phyloP scores from a whole-genome alignment of 192 early-diverging fungal species.

The Rhizoclosmatium globosum region DNA sequence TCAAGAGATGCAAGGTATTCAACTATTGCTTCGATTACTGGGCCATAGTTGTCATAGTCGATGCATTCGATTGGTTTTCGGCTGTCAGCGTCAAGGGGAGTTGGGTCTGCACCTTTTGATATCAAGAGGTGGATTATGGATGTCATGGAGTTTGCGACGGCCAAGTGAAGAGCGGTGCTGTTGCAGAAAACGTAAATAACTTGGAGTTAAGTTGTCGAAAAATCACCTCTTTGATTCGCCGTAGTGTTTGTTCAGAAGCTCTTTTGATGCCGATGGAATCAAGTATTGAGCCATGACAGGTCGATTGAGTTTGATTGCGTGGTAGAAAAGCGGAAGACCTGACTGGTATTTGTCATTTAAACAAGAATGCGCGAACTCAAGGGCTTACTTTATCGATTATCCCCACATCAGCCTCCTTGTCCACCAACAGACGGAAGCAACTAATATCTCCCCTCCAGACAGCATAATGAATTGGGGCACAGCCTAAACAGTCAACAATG shows the following conservation, averaged over 20 bases:
- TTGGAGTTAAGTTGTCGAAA: too few relatives aligned
- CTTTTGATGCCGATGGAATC: neutral
- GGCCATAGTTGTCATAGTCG: neutral
- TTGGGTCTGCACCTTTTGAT: neutral
- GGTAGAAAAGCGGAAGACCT: slow-evolving; percentile 12
- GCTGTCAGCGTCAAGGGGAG: neutral
- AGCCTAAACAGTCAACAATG: too few relatives aligned
- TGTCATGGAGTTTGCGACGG: neutral
- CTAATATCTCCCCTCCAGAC: neutral
- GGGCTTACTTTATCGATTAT: slow-evolving; percentile 10
- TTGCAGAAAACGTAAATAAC: too few relatives aligned
- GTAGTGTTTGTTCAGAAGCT: neutral
- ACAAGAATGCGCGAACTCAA: too few relatives aligned
- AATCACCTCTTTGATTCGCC: too few relatives aligned
- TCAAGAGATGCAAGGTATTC: too few relatives aligned
- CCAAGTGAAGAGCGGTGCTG: too few relatives aligned
- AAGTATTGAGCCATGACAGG: neutral
- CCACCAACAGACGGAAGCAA: neutral
- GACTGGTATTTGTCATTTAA: too few relatives aligned
- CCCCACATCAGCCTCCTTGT: neutral
- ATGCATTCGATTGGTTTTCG: slow-evolving; percentile 17
- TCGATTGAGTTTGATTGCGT: slow-evolving; percentile 6
- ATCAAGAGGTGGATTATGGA: neutral
- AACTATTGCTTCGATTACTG: too few relatives aligned
- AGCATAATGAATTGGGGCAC: too few relatives aligned